Percentiles rank a stretch among this genome's conserved stretches.
Conservation (phyloP, 1,284 basidiomycete species). For the Gomphus sp. region DNA sequence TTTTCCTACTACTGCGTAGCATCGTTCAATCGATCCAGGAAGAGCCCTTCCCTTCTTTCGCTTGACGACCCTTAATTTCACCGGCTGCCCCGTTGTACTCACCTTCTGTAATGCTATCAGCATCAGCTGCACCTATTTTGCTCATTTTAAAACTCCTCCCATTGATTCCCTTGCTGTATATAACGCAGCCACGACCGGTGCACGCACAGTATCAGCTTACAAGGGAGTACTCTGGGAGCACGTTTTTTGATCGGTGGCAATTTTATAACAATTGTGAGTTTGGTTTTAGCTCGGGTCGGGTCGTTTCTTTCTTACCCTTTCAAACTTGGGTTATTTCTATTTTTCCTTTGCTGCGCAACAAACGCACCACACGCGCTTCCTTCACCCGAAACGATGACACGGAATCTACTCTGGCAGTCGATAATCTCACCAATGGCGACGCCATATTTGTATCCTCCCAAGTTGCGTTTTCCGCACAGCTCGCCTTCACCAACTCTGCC, state of each 20-base stretch:
- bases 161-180: background rate
- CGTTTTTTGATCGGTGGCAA: conserved; percentile 48
- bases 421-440: conserved; percentile 67
- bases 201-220: conserved; percentile 30
- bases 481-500: conserved; percentile 54
- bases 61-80: no score
- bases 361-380: background rate
- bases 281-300: conserved; percentile 10
- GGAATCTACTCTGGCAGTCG: conserved; percentile 28
- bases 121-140: no score
- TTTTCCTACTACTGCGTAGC: no score
- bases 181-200: background rate
- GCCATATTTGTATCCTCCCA: conserved; percentile 45
- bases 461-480: conserved; percentile 36
- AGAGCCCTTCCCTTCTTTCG: no score
- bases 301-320: conserved; percentile 24
- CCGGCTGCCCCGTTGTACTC: no score
- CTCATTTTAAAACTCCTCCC: no score
- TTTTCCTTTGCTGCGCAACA: background rate
- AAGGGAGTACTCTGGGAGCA: conserved; percentile 39
- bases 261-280: conserved; percentile 29
- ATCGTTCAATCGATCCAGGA: no score
- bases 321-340: background rate
- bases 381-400: background rate
- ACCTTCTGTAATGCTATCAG: no score